phyloP scores from a whole-genome alignment of 208 protist species.

The Naegleria lovaniensis region DNA sequence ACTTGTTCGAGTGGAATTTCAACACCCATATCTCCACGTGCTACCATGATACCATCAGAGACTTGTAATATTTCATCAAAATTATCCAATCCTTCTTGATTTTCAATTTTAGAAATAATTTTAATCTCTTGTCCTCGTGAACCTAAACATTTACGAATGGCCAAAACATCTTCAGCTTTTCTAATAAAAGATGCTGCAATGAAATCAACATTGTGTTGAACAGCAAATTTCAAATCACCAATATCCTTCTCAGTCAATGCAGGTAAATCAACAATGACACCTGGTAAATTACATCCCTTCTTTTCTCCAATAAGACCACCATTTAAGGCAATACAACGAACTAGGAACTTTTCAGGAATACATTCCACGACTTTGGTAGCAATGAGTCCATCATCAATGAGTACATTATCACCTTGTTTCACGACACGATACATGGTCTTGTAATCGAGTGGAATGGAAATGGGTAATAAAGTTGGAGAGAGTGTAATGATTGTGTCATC shows the following conservation, averaged over 20 bases:
- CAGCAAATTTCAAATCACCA: slow-evolving; percentile 81
- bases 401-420: slow-evolving; percentile 71
- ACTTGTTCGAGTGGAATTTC: slow-evolving; percentile 44
- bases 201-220: slow-evolving; percentile 93
- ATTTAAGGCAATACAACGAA: slow-evolving; percentile 32
- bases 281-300: slow-evolving; percentile 22
- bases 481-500: slow-evolving; percentile 51
- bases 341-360: slow-evolving; percentile 47
- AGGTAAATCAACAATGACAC: slow-evolving; percentile 37
- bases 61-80: slow-evolving; percentile 94
- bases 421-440: slow-evolving; percentile 65
- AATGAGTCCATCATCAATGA: slow-evolving; percentile 93
- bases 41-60: slow-evolving; percentile 98
- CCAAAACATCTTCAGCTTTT: slow-evolving; percentile 78
- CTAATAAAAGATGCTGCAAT: slow-evolving; percentile 97
- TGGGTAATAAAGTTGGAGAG: slow-evolving; percentile 25
- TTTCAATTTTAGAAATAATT: slow-evolving; percentile 99
- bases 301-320: slow-evolving; percentile 30
- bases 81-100: slow-evolving; percentile 92
- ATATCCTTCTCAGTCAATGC: slow-evolving; percentile 83
- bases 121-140: slow-evolving; percentile 46
- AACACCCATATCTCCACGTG: slow-evolving; percentile 61
- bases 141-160: slow-evolving; percentile 68
- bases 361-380: slow-evolving; percentile 65
- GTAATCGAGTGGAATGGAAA: slow-evolving; percentile 84